phyloP scores from a whole-genome alignment of 768 basidiomycete genomes.

The Imleria badia region DNA sequence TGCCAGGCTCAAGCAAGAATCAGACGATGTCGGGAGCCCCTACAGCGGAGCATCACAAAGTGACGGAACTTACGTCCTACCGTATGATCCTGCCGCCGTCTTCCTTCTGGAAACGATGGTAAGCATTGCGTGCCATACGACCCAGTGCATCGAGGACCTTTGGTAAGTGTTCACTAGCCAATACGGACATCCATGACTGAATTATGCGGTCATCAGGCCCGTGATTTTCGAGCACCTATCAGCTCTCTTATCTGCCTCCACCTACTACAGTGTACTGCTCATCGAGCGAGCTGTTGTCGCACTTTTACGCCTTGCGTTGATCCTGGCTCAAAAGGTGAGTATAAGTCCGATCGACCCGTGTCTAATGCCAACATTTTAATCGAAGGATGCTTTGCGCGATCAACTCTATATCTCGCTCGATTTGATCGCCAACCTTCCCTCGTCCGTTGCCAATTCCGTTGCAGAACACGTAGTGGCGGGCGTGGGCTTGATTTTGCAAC shows the following conservation, averaged over 20 bases:
- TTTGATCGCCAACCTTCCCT: slow-evolving; percentile 77
- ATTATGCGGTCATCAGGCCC: slow-evolving; percentile 59
- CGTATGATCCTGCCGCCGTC: slow-evolving; percentile 94
- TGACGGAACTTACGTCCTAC: slow-evolving; percentile 55
- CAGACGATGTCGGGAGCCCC: slow-evolving; percentile 52
- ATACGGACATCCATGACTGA: not conserved
- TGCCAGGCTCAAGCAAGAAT: slow-evolving; percentile 69
- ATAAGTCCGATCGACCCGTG: not conserved
- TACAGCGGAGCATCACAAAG: slow-evolving; percentile 34
- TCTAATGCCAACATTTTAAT: slow-evolving; percentile 2
- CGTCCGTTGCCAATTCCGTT: slow-evolving; percentile 73
- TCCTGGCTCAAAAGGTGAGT: slow-evolving; percentile 76
- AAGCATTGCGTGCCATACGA: slow-evolving; percentile 77
- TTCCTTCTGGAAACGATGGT: slow-evolving; percentile 95
- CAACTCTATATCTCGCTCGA: slow-evolving; percentile 96
- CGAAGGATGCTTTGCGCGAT: slow-evolving; percentile 78
- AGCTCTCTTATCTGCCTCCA: slow-evolving; percentile 69
- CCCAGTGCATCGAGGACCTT: slow-evolving; percentile 79
- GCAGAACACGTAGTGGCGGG: slow-evolving; percentile 92
- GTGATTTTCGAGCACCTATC: slow-evolving; percentile 93
- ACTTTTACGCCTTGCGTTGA: slow-evolving; percentile 77
- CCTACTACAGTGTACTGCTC: slow-evolving; percentile 84
- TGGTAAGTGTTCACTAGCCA: slow-evolving; percentile 55
- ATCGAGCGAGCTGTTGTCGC: slow-evolving; percentile 94
- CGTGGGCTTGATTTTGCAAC: slow-evolving; percentile 73